A percentile compares a stretch with the other conserved stretches of the same genome.
Evolutionary conservation across 1,284 basidiomycete genomes (phyloP).

Genomic region (Acaromyces ingoldii): DNA sequence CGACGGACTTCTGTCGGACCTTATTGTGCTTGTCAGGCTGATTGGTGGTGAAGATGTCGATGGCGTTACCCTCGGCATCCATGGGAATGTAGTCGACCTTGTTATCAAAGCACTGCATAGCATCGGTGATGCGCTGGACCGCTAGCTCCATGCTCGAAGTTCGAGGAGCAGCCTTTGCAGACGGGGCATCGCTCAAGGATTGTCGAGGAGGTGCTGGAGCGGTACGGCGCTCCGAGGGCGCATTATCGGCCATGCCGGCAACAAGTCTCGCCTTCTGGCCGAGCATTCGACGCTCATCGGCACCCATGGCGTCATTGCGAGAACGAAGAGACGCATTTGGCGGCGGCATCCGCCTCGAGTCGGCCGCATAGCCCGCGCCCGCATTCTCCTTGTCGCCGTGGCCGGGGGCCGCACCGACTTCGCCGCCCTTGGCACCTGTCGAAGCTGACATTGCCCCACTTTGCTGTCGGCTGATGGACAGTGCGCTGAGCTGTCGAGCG

Average conservation of each 20-base stretch:
- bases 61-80: slow-evolving; percentile 13
- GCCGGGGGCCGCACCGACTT: background rate
- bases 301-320: background rate
- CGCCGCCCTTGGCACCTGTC: background rate
- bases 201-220: too few species aligned
- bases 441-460: background rate
- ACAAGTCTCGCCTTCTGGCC: slow-evolving; percentile 35
- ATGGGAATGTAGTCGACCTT: slow-evolving; percentile 61
- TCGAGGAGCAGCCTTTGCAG: background rate
- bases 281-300: slow-evolving; percentile 18
- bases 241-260: slow-evolving; percentile 11
- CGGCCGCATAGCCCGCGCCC: background rate
- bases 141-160: slow-evolving; percentile 27
- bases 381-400: slow-evolving; percentile 39
- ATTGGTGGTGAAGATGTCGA: slow-evolving; percentile 4
- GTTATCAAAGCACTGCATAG: slow-evolving; percentile 63
- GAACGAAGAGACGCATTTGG: background rate
- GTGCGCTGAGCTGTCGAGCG: slow-evolving; percentile 7
- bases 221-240: background rate
- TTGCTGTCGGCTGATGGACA: slow-evolving; percentile 10
- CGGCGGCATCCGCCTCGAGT: slow-evolving; percentile 3
- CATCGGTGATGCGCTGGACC: slow-evolving; percentile 64
- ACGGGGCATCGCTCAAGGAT: background rate
- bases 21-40: slow-evolving; percentile 39
- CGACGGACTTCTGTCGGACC: slow-evolving; percentile 56